Evolutionary conservation across 441 rosid genomes (phyloP), one percentile per base, ranked within the genome.

Genomic region (Viola pubescens): DNA sequence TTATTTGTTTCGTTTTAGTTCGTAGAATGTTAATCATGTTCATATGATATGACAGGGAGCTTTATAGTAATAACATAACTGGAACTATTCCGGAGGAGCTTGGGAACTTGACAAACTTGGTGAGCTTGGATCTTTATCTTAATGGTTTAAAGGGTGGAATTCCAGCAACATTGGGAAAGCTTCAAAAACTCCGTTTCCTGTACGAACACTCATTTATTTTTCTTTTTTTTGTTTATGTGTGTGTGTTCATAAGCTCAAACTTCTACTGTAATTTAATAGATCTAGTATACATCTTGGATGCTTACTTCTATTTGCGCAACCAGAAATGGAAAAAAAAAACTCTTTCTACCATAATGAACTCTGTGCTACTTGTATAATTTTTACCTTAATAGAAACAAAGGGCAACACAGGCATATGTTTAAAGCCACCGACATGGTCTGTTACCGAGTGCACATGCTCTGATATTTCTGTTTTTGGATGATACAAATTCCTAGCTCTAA

Each of bases 111-210:
- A 75, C 80, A 58, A 79, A 66, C 68, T 76, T 91, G 77, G 95
- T 91, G 74, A 88, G 92, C 87, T 80, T 91, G 83, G 98, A 91
- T 82, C 95, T 88, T 76, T 88, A 85, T 73, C 59, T 79, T 79
- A 91, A 91, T 80, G 59, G 11, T 0, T 70, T 91, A 77, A 64
- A 4, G 37, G 97, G 97, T 59, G 65, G 19, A 26, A 89, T 91
- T 59, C 98, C 98, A 56, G 48, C 65, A 42, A 79, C 95, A 14
- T 72, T 91, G 70, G 82, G 87, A 63, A 81, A 77, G 63, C 89
- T 89, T 63, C 6, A 73, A 42, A 91, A 71, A 64, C 87, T 91
- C 38, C 78, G 89, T 2, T 87, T 87, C 83, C 74, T 91, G 98
- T 91, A 82, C 44, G 96, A 70, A 64, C 57, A 45, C 41, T 6